These are phyloP conservation scores for Peronospora tabacina DNA, from an alignment of 352 stramenopile species.

Conservation along the genomic window DNA sequence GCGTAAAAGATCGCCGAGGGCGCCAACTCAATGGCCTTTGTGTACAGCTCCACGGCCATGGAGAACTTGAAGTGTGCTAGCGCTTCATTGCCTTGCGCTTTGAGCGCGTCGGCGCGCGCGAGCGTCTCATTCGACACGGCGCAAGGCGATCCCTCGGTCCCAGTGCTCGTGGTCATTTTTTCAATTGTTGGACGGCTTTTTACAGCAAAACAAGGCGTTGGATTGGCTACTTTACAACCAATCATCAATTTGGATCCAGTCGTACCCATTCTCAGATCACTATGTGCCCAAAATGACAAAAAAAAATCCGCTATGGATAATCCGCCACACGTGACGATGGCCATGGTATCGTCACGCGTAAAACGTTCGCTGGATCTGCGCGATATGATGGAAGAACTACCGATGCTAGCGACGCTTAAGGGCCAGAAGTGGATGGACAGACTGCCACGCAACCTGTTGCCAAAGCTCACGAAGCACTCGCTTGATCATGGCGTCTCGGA, in stretches of 20 bases:
- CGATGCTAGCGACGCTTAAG: constrained; percentile 45
- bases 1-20: constrained; percentile 91
- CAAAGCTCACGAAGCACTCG: constrained; percentile 18
- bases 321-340: constrained; percentile 20
- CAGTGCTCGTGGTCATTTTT: constrained; percentile 35
- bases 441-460: constrained; percentile 37
- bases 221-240: not conserved
- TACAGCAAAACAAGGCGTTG: not conserved
- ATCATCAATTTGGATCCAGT: not conserved
- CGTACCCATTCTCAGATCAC: too few species aligned
- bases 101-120: constrained; percentile 65
- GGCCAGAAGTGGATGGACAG: constrained; percentile 62
- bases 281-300: not conserved
- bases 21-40: constrained; percentile 77
- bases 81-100: constrained; percentile 78
- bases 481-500: constrained; percentile 11
- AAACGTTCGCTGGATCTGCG: constrained; percentile 36
- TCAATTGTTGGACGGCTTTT: not conserved
- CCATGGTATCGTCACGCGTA: constrained; percentile 3
- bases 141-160: constrained; percentile 48
- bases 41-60: constrained; percentile 84
- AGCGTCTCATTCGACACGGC: constrained; percentile 52
- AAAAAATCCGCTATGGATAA: constrained; percentile 14
- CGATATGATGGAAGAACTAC: constrained; percentile 58
- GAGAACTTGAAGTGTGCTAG: constrained; percentile 78